Evolutionary conservation across 192 early-diverging fungal genomes (phyloP), one percentile per base, ranked within the genome.

Genomic region (Pilaira anomala): DNA sequence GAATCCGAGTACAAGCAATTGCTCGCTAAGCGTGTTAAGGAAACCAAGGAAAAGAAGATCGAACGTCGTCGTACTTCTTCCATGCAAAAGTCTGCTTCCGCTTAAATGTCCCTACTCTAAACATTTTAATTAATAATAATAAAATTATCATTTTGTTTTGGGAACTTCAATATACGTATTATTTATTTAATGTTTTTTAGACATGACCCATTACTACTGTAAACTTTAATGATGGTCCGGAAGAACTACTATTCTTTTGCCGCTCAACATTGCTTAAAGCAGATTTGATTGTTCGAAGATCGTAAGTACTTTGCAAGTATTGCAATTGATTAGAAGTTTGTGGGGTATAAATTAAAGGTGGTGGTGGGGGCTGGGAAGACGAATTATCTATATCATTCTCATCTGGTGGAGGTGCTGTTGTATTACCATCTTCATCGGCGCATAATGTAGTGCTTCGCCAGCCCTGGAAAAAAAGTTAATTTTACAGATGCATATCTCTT

Each of bases 21-120:
- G 46, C 79, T 98, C 55, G 91, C 91, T 66, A 83, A 91, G 81
- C 92, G 93, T 75, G 84, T 93, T 83, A 94, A 95, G 86, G 96
- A 97, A 84, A 82, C 88, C 79, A 93, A 93, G 80, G 90, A 92
- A 79, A 89, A 90, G 84, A 89, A 90, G 73, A 67, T 76, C 45
- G 85, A 85, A 72, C 78, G 89, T 66, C 84, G 88, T 71, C 81
- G 91, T 49, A 85, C 86, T 60, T 88, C 85, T 62, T 80, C 85
- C 76, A 67, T 82, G 67, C 76, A 75, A 51, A 82, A 82, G 75
- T 76, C 79, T 78, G 75, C 72, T 36, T 69, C 72, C 60, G 70
- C 70, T 72, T 72, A 72, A 66, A 40, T 54, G 6, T 36, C 4
- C 30, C 33, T 9, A 5, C 33, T 36, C 33, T 36, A 36, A 36